Conservation (phyloP, 169 alveolate species). For the Eimeria mitis region DNA sequence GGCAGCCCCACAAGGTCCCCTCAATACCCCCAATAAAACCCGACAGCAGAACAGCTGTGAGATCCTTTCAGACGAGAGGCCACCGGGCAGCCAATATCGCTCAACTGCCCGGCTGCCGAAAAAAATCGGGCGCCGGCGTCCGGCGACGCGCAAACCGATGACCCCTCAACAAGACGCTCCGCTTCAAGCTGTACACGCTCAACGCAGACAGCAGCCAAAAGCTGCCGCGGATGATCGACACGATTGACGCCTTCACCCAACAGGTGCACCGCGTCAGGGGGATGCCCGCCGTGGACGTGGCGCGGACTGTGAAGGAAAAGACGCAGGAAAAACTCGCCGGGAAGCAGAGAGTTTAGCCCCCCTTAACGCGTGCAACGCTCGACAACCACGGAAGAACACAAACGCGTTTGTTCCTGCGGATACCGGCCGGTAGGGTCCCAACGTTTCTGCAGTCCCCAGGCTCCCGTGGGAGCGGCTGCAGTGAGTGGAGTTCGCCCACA, state of each 20-base stretch:
- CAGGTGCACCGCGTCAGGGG: constrained; percentile 73
- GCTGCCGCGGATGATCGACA: constrained; percentile 55
- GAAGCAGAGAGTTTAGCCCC: constrained; percentile 57
- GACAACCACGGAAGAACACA: constrained; percentile 59
- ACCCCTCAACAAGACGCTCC: constrained; percentile 27
- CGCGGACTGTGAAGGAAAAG: constrained; percentile 26
- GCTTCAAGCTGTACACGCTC: constrained; percentile 26
- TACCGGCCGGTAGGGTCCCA: constrained; percentile 40
- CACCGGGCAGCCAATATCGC: constrained; percentile 64
- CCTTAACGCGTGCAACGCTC: constrained; percentile 22
- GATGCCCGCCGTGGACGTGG: constrained; percentile 49
- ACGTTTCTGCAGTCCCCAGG: constrained; percentile 61
- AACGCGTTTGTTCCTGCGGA: constrained; percentile 61
- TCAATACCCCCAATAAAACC: not conserved
- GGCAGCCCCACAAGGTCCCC: constrained; percentile 19
- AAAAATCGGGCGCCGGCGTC: constrained; percentile 76
- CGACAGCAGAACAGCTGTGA: constrained; percentile 24
- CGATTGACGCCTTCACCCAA: constrained; percentile 66
- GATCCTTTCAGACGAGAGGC: constrained; percentile 9
- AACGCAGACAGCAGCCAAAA: constrained; percentile 23
- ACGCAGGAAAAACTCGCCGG: constrained; percentile 72
- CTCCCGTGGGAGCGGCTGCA: constrained; percentile 62
- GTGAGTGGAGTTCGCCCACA: constrained; percentile 64
- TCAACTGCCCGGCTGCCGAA: constrained; percentile 76
- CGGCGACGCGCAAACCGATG: constrained; percentile 32